These are phyloP conservation scores for Dryadomyces quercivorus DNA, from an alignment of 2,329 filamentous ascomycete genomes.

Conservation along the genomic window DNA sequence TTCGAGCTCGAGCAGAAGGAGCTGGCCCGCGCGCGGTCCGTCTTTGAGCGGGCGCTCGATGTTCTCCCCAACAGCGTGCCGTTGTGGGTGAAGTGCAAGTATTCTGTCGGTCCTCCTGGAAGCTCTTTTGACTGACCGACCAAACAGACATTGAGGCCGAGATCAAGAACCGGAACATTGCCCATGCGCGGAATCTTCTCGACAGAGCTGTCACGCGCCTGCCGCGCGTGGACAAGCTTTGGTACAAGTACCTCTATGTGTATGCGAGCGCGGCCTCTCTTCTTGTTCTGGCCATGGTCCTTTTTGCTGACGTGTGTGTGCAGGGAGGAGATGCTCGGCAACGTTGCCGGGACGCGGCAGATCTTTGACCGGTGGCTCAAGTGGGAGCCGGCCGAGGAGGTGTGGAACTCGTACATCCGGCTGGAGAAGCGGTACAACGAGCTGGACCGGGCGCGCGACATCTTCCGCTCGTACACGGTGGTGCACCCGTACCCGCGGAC, in stretches of 20 bases:
- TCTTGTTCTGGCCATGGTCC: background rate
- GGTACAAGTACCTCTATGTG: slow-evolving; percentile 82
- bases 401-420: slow-evolving; percentile 95
- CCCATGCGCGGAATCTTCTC: slow-evolving; percentile 87
- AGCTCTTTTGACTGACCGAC: background rate
- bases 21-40: slow-evolving; percentile 76
- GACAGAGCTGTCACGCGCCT: slow-evolving; percentile 90
- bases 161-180: slow-evolving; percentile 93
- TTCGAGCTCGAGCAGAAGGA: slow-evolving; percentile 99
- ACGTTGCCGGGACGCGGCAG: slow-evolving; percentile 81
- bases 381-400: slow-evolving; percentile 93
- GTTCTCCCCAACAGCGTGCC: slow-evolving; percentile 78
- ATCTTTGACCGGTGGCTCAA: slow-evolving; percentile 98
- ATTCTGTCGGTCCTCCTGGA: background rate
- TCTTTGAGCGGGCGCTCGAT: slow-evolving; percentile 92
- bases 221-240: slow-evolving; percentile 86
- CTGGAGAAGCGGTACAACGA: slow-evolving; percentile 92
- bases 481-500: slow-evolving; percentile 91
- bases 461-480: slow-evolving; percentile 81
- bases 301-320: slow-evolving; percentile 40
- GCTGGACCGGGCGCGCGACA: slow-evolving; percentile 76
- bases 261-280: background rate
- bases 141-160: slow-evolving; percentile 76
- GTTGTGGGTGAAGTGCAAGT: slow-evolving; percentile 54
- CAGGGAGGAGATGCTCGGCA: slow-evolving; percentile 85